phyloP scores from a whole-genome alignment of 78 protist species.

The Dictyostelium firmibasis region DNA sequence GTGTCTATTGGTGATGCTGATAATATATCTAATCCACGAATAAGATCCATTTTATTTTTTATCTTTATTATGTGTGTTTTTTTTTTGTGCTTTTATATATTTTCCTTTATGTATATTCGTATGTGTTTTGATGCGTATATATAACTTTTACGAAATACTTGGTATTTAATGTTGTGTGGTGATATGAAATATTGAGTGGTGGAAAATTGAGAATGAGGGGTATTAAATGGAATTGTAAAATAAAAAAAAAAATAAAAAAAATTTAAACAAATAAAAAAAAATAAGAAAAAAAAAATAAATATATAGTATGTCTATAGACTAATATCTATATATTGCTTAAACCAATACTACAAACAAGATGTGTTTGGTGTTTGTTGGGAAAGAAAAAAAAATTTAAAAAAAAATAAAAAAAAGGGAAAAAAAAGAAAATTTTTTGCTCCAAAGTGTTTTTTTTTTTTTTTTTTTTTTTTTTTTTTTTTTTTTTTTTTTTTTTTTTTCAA shows the following conservation, averaged over 20 bases:
- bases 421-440: not conserved
- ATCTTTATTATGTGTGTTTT: not conserved
- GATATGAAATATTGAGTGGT: not conserved
- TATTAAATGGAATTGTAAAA: too few species aligned
- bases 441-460: not conserved
- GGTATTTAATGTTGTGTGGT: not conserved
- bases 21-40: constrained; percentile 59
- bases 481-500: not conserved
- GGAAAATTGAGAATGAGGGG: not conserved
- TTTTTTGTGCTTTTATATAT: too few species aligned
- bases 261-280: not conserved
- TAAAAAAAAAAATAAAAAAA: not conserved
- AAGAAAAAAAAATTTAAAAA: not conserved
- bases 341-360: not conserved
- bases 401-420: not conserved
- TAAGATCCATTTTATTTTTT: constrained; percentile 27
- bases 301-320: not conserved
- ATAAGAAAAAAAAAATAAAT: not conserved
- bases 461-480: not conserved
- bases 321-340: not conserved
- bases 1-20: constrained; percentile 37
- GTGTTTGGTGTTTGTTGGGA: not conserved
- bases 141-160: too few species aligned
- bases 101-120: too few species aligned
- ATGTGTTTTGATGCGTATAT: too few species aligned